phyloP scores from a whole-genome alignment of 345 rosid species.

The Orychophragmus violaceus region DNA sequence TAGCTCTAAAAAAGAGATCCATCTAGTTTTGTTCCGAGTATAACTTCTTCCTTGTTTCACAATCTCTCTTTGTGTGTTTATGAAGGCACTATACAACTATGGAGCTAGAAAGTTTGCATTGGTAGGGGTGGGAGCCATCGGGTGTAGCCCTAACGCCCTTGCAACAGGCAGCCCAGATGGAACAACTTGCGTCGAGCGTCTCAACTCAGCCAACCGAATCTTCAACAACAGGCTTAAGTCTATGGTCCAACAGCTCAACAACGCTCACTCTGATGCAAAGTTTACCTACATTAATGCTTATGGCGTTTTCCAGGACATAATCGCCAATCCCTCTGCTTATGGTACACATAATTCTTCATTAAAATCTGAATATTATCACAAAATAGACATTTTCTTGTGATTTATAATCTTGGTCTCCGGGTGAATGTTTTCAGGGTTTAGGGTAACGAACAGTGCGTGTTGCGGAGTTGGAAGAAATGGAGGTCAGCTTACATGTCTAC shows the following conservation, averaged over 20 bases:
- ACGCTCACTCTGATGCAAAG: conserved; percentile 43
- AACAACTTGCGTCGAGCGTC: conserved; percentile 47
- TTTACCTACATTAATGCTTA: conserved; percentile 63
- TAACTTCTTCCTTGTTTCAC: neutral
- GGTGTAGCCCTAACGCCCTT: conserved; percentile 79
- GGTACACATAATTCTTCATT: conserved; percentile 29
- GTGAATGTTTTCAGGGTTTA: conserved; percentile 41
- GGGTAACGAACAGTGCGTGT: conserved; percentile 48
- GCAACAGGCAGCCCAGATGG: conserved; percentile 64
- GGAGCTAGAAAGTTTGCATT: conserved; percentile 84
- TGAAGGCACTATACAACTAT: conserved; percentile 52
- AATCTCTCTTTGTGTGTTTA: neutral
- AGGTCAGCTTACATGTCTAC: conserved; percentile 71
- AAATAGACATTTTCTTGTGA: neutral
- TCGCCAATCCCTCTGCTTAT: conserved; percentile 39
- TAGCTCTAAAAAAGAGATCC: neutral
- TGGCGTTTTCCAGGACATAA: conserved; percentile 66
- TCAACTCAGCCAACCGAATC: conserved; percentile 60
- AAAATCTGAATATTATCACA: too few species aligned
- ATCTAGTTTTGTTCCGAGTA: neutral
- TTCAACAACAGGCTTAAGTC: conserved; percentile 66
- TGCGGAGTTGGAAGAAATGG: conserved; percentile 70
- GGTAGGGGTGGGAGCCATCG: conserved; percentile 75
- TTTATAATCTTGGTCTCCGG: neutral
- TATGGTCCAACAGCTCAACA: conserved; percentile 62